Evolutionary conservation across 257 asterid species (phyloP).

Genomic region (Ligustrum vulgare): DNA sequence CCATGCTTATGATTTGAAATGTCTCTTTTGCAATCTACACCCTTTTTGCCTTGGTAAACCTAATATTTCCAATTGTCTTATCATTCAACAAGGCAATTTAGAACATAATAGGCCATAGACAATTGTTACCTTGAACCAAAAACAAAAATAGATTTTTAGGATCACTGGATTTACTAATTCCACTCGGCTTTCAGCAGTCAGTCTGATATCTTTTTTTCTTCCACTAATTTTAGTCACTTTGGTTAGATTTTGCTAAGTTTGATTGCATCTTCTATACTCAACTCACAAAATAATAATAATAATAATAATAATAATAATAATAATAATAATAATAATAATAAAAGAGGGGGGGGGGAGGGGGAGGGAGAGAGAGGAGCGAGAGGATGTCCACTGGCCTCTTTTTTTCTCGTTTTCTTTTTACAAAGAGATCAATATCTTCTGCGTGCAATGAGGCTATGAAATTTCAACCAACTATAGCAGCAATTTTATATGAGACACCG

Average conservation of each 20-base stretch:
- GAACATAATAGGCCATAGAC: not conserved
- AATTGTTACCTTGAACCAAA: not conserved
- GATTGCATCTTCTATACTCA: conserved; percentile 2
- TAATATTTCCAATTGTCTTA: not conserved
- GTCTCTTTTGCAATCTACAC: conserved; percentile 6
- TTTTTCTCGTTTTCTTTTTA: not conserved
- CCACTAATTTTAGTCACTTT: conserved; percentile 6
- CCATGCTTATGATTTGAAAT: not conserved
- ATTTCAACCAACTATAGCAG: not conserved
- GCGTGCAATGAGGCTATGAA: conserved; percentile 6
- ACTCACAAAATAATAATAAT: not conserved
- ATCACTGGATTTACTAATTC: conserved; percentile 4
- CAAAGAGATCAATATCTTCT: not conserved
- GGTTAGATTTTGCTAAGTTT: not conserved
- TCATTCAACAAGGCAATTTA: not conserved
- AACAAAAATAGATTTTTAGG: conserved; percentile 13
- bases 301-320: not conserved
- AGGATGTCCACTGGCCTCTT: not conserved
- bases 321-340: not conserved
- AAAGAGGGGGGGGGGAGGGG: not conserved
- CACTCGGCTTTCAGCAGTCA: conserved; percentile 17
- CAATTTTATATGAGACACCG: not conserved
- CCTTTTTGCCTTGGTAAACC: conserved; percentile 1
- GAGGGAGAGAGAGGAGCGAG: not conserved
- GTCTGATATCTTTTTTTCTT: conserved; percentile 8